Evolutionary conservation across 2,329 filamentous ascomycete species (phyloP).

Genomic region (Zasmidium cellare): DNA sequence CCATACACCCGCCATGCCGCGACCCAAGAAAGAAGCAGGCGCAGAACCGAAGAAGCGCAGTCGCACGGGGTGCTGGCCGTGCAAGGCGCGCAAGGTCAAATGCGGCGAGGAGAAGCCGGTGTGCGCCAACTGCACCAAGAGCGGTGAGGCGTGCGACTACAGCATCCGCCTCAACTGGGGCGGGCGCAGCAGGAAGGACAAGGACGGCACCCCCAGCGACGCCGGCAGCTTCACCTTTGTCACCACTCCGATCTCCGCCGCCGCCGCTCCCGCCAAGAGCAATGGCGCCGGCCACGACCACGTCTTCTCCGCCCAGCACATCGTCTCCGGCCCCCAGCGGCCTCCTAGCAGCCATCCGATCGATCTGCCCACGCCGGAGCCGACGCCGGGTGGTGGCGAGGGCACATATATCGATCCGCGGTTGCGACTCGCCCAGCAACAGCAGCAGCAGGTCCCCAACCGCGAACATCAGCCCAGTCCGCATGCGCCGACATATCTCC

Average conservation of each 20-base stretch:
- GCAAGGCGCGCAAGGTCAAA: slow-evolving; percentile 77
- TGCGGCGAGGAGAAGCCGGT: slow-evolving; percentile 75
- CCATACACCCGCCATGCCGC: slow-evolving; percentile 53
- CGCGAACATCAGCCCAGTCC: not conserved
- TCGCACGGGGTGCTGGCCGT: slow-evolving; percentile 72
- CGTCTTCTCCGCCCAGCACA: slow-evolving; percentile 36
- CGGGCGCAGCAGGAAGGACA: slow-evolving; percentile 61
- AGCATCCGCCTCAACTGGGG: slow-evolving; percentile 81
- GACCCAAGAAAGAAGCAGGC: slow-evolving; percentile 63
- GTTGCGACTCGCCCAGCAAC: slow-evolving; percentile 13
- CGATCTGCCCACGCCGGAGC: slow-evolving; percentile 21
- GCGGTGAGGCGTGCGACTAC: slow-evolving; percentile 73
- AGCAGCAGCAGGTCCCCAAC: not conserved
- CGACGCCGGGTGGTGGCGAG: slow-evolving; percentile 19
- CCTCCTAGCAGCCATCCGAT: slow-evolving; percentile 20
- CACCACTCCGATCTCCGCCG: slow-evolving; percentile 17
- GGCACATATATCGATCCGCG: slow-evolving; percentile 20
- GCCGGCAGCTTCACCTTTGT: slow-evolving; percentile 32
- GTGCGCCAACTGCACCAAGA: slow-evolving; percentile 67
- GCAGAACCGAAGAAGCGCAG: slow-evolving; percentile 67
- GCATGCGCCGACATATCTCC: not conserved
- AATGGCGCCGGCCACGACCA: slow-evolving; percentile 27
- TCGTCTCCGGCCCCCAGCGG: slow-evolving; percentile 24
- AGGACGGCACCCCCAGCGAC: slow-evolving; percentile 31
- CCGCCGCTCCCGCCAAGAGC: slow-evolving; percentile 6